Conservation (phyloP, 306 rosid species). For the Oemleria cerasiformis region DNA sequence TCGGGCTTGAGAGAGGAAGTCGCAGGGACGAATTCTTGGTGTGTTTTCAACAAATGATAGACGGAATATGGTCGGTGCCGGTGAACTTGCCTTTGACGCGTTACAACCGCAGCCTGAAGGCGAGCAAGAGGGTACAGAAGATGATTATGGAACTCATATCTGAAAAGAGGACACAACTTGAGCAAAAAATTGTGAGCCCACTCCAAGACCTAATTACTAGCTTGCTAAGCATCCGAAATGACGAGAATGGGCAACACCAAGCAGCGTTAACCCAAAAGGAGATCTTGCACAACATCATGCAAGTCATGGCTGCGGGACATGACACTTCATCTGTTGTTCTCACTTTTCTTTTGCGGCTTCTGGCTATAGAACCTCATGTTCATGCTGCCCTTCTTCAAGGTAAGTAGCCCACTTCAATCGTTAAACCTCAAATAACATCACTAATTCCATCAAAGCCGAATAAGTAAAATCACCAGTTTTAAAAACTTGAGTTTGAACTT, state of each 20-base stretch:
- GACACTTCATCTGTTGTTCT: conserved; percentile 65
- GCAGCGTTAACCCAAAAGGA: conserved; percentile 54
- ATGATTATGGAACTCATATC: conserved; percentile 40
- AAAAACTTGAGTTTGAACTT: no score
- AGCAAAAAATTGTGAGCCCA: conserved; percentile 35
- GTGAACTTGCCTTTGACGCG: conserved; percentile 65
- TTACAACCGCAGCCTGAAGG: conserved; percentile 55
- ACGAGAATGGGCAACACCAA: conserved; percentile 17
- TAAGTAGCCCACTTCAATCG: no score
- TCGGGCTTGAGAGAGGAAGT: conserved; percentile 58
- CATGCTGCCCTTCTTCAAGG: conserved; percentile 65
- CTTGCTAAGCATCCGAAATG: conserved; percentile 46
- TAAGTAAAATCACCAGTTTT: no score
- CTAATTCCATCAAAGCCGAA: no score
- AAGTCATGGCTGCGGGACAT: conserved; percentile 69
- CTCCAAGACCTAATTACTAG: conserved; percentile 56
- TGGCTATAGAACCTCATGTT: conserved; percentile 53
- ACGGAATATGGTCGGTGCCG: conserved; percentile 66
- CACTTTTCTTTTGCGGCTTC: conserved; percentile 49
- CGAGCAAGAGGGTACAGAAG: conserved; percentile 45
- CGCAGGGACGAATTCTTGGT: conserved; percentile 42
- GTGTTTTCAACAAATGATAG: conserved; percentile 43
- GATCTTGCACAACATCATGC: conserved; percentile 46
- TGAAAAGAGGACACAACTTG: not conserved
- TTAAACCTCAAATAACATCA: no score